Evolutionary conservation across 1,284 basidiomycete genomes (phyloP), one percentile per base, ranked within the genome.

Genomic region (Vanrija pseudolonga): DNA sequence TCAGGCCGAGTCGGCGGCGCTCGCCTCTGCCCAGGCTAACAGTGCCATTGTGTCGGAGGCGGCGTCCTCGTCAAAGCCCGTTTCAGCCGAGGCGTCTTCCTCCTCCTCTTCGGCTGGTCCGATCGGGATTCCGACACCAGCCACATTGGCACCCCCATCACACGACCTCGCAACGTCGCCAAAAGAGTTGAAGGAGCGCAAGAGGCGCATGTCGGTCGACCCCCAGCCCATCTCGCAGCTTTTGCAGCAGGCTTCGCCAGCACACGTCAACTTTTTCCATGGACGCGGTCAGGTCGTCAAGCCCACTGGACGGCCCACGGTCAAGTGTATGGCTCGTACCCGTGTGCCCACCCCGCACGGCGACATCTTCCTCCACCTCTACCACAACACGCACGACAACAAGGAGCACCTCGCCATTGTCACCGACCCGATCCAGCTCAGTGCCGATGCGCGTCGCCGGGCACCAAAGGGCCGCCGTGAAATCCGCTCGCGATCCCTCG

Each of bases 321-420:
- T 77, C 11, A 56, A 63, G 45, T 99, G 96, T 75, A 90, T 96
- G 84, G 96, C 93, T 3, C 88, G 96, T 53, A 98, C 96, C 4
- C 86, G 96, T 45, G 90, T 99, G 65, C 96, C 96, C 19, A 98
- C 96, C 0, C 90, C 92, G 0, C 91, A 98, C 70, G 95, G 95
- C 22, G 87, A 91, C 19, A 84, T 89, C 32, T 98, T 98, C 76
- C 82, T 97, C 15, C 93, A 98, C 69, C 80, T 98, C 39, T 98
- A 98, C 79, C 78, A 78, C 56, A 76, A 76, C 56, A 63, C 64
- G 45, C 87, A 90, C 73, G 98, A 97, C 73, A 89, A 87, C 69
- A 98, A 98, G 77, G 96, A 99, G 72, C 96, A 99, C 72, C 83
- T 99, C n/a, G 95, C 96, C 0, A 85, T 99, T 53, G 93, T 98